Evolutionary conservation across 345 rosid genomes (phyloP).

Genomic region (Toxicodendron radicans): DNA sequence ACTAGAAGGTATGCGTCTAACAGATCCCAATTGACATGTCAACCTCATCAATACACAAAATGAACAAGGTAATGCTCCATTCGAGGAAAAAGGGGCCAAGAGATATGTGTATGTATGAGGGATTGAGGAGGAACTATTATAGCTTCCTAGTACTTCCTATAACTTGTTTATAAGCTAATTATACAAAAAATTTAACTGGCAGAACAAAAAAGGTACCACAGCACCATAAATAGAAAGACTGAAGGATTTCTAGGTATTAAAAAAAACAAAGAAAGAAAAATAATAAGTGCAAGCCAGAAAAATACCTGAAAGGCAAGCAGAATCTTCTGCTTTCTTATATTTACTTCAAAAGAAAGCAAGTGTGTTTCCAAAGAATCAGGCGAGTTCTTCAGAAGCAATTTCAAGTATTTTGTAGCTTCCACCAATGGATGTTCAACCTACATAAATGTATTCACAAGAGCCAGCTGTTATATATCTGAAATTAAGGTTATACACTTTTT

Average conservation of each 20-base stretch:
- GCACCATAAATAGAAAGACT: background rate
- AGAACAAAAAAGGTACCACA: background rate
- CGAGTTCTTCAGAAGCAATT: constrained; percentile 86
- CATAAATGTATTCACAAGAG: constrained; percentile 18
- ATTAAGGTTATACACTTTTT: constrained; percentile 6
- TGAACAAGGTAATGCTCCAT: background rate
- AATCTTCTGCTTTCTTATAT: constrained; percentile 88
- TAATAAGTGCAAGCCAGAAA: background rate
- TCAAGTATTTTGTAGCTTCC: constrained; percentile 94
- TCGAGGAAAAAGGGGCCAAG: background rate
- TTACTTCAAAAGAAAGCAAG: constrained; percentile 92
- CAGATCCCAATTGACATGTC: background rate
- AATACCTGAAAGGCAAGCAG: constrained; percentile 93
- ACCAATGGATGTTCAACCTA: constrained; percentile 88
- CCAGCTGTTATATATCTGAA: constrained; percentile 12
- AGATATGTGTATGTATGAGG: background rate
- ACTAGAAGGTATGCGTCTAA: background rate
- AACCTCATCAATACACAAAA: constrained; percentile 2
- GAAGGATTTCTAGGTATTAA: too few species aligned
- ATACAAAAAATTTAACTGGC: background rate
- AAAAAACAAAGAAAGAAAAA: background rate
- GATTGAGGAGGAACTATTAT: background rate
- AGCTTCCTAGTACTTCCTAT: background rate
- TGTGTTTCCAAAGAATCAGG: constrained; percentile 86
- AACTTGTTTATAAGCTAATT: background rate